phyloP scores from a whole-genome alignment of 2,329 filamentous ascomycete species.

The Xylariaceae sp. region DNA sequence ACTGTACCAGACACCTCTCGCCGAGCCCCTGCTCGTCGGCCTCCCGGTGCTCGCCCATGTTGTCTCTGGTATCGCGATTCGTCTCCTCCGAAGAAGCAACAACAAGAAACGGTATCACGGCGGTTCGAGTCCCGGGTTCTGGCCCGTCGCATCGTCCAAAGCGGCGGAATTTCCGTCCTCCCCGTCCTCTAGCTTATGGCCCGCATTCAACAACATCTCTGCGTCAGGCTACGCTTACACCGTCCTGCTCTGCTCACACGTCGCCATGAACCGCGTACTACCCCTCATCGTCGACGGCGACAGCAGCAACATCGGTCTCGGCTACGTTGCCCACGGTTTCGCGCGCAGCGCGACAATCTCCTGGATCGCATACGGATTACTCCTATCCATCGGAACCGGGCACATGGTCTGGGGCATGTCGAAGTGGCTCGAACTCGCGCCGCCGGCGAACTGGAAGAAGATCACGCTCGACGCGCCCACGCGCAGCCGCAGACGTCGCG shows the following conservation, averaged over 20 bases:
- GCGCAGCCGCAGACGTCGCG: conserved; percentile 53
- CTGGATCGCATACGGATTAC: conserved; percentile 62
- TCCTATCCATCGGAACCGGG: conserved; percentile 63
- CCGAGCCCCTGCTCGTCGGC: conserved; percentile 74
- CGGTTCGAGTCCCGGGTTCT: conserved; percentile 54
- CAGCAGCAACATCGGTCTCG: conserved; percentile 77
- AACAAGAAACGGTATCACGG: conserved; percentile 76
- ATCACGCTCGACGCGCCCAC: conserved; percentile 47
- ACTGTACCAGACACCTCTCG: conserved; percentile 78
- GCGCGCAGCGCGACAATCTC: conserved; percentile 55
- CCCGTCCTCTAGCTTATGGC: conserved; percentile 52
- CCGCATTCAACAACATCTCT: conserved; percentile 63
- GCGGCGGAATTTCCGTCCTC: conserved; percentile 16
- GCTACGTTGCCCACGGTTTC: conserved; percentile 82
- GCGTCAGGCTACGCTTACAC: conserved; percentile 66
- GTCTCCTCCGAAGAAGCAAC: conserved; percentile 67
- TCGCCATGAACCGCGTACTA: conserved; percentile 68
- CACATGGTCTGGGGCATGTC: conserved; percentile 83
- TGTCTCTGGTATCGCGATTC: conserved; percentile 68
- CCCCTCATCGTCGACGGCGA: conserved; percentile 76
- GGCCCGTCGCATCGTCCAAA: conserved; percentile 27
- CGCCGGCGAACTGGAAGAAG: conserved; percentile 47
- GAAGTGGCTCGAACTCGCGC: conserved; percentile 68
- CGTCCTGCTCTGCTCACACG: conserved; percentile 63
- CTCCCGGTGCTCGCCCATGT: conserved; percentile 72